Evolutionary conservation across 768 basidiomycete genomes (phyloP).

Genomic region (Termitomyces sp.): DNA sequence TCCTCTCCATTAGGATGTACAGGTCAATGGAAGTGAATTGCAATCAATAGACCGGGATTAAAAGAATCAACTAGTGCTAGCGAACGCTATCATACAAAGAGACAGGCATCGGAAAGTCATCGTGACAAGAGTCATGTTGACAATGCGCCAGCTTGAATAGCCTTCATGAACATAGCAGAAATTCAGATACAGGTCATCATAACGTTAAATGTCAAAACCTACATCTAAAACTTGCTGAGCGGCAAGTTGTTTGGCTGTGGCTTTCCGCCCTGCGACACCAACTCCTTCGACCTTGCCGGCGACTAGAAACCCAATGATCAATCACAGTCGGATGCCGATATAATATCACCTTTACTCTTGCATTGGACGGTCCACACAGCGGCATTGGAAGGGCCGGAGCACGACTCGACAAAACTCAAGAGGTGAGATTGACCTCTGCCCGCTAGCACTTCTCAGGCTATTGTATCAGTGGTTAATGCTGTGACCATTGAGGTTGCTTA

Average conservation of each 20-base stretch:
- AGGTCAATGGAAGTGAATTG: background rate
- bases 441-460: conserved; percentile 23
- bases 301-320: conserved; percentile 28
- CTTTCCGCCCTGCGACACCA: conserved; percentile 38
- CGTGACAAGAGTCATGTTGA: background rate
- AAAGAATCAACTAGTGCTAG: background rate
- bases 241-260: conserved; percentile 42
- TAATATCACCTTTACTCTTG: conserved; percentile 37
- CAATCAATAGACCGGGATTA: background rate
- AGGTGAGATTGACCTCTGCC: conserved; percentile 17
- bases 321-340: background rate
- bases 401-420: conserved; percentile 36
- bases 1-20: background rate
- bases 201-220: conserved; percentile 6
- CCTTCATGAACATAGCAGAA: background rate
- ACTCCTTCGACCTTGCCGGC: conserved; percentile 40
- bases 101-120: background rate
- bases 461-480: background rate
- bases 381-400: conserved; percentile 35
- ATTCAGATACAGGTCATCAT: background rate
- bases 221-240: conserved; percentile 39
- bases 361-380: conserved; percentile 49
- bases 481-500: conserved; percentile 15
- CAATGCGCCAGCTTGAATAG: background rate
- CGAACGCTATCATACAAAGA: background rate